Base-by-base conservation (phyloP, 148 eudicot species). In the Fagopyrum homotropicum region DNA sequence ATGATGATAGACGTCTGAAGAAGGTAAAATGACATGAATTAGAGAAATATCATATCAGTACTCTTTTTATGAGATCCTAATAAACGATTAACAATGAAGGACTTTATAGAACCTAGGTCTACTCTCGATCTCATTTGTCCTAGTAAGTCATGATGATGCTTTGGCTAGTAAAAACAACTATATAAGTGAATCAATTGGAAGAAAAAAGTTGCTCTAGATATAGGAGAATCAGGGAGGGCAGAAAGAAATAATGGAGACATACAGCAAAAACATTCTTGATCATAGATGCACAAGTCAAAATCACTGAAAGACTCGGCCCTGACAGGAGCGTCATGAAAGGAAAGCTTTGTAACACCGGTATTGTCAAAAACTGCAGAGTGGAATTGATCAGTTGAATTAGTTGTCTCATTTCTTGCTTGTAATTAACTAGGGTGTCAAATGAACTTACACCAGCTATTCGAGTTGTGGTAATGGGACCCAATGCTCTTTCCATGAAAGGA, bases 191-290 rank as follows among this genome's bases (percentile, higher is more conserved):
- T 22, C 26, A 0, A 0, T 22, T 22, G 26, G 26, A 22, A 22
- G 26, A 22, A 22, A 22, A 22, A 22, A 22, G 26, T 22, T 22
- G 26, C 26, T 22, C 26, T 16, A 52, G 5, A 22, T 19, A 22
- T 51, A 43, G 35, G 26, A 22, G 26, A 22, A 22, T 22, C 26
- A 22, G 8, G 26, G 26, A 22, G 26, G 26, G 26, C 26, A 22
- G 26, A 22, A 22, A 22, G 26, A 22, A 22, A 22, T 22, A 22
- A 35, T 35, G 40, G 3, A 49, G 40, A 74, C 96, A 84, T 80
- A 93, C 98, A 1, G 93, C 85, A 15, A 93, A 40, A 9, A 83
- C 46, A 75, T 91, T 93, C 86, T 89, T 86, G 66, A 86, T 8
- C 11, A 86, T 63, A 63, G 98, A 93, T 40, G 88, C 93, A 17